These are phyloP conservation scores for Neopestalotiopsis sp. DNA, from an alignment of 2,329 filamentous ascomycete genomes.

Conservation along the genomic window DNA sequence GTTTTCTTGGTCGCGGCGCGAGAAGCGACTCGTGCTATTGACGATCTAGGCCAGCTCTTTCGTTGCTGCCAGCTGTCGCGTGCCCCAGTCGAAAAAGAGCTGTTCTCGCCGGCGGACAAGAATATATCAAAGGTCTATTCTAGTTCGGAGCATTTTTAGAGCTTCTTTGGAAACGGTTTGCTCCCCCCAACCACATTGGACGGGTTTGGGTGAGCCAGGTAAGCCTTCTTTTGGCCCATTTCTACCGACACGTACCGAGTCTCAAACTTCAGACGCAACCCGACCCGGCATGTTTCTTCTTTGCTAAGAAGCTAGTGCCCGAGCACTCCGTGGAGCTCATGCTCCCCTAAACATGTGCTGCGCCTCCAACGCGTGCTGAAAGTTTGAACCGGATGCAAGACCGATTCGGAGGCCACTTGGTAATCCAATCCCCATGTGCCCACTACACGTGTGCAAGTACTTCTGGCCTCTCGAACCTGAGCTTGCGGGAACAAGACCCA, in stretches of 20 bases:
- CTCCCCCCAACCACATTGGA: too few relatives aligned
- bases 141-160: too few relatives aligned
- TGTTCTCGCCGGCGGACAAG: neutral
- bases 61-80: constrained; percentile 2
- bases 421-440: neutral
- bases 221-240: too few relatives aligned
- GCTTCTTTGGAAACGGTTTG: neutral
- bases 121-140: neutral
- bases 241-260: constrained; percentile 15
- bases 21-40: neutral
- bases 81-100: neutral
- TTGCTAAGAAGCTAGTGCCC: constrained; percentile 8
- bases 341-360: neutral
- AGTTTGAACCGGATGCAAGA: neutral
- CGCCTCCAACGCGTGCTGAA: neutral
- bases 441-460: neutral
- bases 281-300: constrained; percentile 11
- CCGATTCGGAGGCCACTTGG: neutral
- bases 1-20: neutral
- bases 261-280: constrained; percentile 15
- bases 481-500: neutral
- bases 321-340: constrained; percentile 14
- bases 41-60: neutral
- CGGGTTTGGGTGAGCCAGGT: too few relatives aligned
- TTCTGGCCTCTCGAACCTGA: neutral